Base-by-base conservation (phyloP, 768 basidiomycete genomes). In the Rhodotorula kratochvilovae region DNA sequence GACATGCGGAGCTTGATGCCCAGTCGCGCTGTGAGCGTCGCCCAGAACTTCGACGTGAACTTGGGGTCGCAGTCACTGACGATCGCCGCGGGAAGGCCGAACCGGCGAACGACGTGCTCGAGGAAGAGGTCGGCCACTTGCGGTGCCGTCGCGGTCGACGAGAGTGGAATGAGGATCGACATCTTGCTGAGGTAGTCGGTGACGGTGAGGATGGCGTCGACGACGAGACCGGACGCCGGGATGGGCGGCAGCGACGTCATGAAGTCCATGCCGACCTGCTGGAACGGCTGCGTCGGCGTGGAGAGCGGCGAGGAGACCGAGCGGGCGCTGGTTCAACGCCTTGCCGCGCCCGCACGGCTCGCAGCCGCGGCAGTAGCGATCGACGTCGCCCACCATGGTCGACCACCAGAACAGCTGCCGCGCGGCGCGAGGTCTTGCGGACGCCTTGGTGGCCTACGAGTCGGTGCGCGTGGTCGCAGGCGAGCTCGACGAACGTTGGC, bases 21-120 rank as follows among this genome's bases (percentile, higher is more conserved):
- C 2, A 79, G 61, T 11, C 77, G 76, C 56, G 70, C 54, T 65
- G 82, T 76, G 0, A 84, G 71, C 15, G 79, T 74, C 16, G 63
- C 57, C 84, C 84, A 85, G 68, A 84, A 85, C 0, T 51, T 62
- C 63, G 74, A 63, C 65, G 82, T 84, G 73, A 85, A 85, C 12
- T 83, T 72, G 0, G 80, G 70, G 64, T 84, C 83, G 1, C 83
- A 72, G 64, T 85, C 83, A n/a, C 80, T 82, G 0, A 85, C 76
- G 1, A 85, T 83, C 0, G 64, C 36, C 3, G 74, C 67, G 0
- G 83, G 84, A 1, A 84, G 61, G 0, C 84, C 83, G 60, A 84
- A 83, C 0, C 76, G 72, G 19, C 81, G 81, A 42, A 83, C 83
- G 0, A 84, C 76, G 2, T 79, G 55, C 0, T 76, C 76, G 50